Evolutionary conservation across 495 filamentous ascomycete species (phyloP), one percentile per base, ranked within the genome.

Genomic region (Trichoderma orchidacearum): DNA sequence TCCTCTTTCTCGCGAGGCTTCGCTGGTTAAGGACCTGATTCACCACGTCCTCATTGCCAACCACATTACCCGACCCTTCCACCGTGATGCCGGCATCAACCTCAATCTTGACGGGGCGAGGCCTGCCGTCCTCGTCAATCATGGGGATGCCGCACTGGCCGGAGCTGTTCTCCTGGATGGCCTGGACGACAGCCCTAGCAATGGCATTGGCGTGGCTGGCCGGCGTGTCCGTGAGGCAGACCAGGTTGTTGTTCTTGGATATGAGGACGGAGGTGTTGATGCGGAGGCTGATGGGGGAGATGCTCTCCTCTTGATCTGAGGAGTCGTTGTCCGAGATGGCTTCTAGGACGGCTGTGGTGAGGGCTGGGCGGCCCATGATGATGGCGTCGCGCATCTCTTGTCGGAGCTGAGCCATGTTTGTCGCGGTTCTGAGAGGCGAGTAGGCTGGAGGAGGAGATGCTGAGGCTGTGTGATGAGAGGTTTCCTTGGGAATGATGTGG

Each of bases 101-200:
- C 23, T 57, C 54, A 30, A 68, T 59, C 9, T 25, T 32, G 34
- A 68, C 59, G 3, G 60, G 60, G 7, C 65, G 55, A 17, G 63
- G 65, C 1, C 52, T 27, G 34, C 65, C 65, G 38, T 68, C 45
- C 12, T 59, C 61, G 56, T 68, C 62, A 48, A 66, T 59, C 63
- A 68, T 64, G 18, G 63, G 63, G 12, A 68, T 53, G 27, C 61
- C 62, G 30, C 58, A 48, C 17, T 29, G 56, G 27, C 48, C 53
- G 27, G 56, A 53, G 52, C 55, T 60, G 50, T 60, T 56, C 27
- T 59, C 50, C n/a, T 58, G 56, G 28, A 68, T 56, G 1, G 61
- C 56, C 11, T n/a, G 6, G 35, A 63, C 48, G n/a, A 68, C 36
- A 12, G 58, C 61, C 3, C 30, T 13, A 15, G 60, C 55, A 48